Base-by-base conservation (phyloP, 305 asterid species). In the Caryopteris hybrid region DNA sequence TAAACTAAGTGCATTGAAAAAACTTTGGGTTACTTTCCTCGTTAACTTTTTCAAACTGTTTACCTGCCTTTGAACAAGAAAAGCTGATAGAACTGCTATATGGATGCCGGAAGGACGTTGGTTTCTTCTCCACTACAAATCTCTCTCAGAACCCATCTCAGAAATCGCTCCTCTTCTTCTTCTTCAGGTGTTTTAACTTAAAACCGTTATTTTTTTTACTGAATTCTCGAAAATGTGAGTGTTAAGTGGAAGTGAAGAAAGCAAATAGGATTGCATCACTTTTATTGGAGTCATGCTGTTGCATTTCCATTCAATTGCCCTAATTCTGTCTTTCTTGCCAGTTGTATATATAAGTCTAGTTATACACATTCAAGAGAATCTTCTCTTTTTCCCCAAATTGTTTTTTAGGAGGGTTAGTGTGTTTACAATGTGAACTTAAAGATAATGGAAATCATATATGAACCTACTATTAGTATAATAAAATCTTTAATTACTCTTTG, bases 101-200 rank as follows among this genome's bases (percentile, higher is more conserved):
- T 89, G 98, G 96, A 89, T 80, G 89, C 86, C 41, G 89, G 90
- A 33, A 79, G 88, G 68, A 87, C 73, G 77, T 66, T 89, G 64
- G 77, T 87, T 73, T 81, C 96, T 73, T 85, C 95, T 68, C 84
- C 95, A 23, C 74, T 89, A 20, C 83, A 83, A 61, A 84, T 87
- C 48, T 72, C 87, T 72, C 74, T 76, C 67, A 77, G 86, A 77
- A 75, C 74, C 74, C 87, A 83, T 64, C 55, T 79, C 77, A 81
- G 84, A 62, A 83, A 73, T 61, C 79, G 81, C 52, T 54, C 80
- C 59, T 58, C 83, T 23, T 66, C 89, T 31, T 78, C 84, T 12
- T 68, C 80, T 62, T 84, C 84, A 70, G 89, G 91, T 85, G 21
- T 21, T 60, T 61, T 66, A 42, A 29, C 38, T 61, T 18, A 22